These are phyloP conservation scores for Penicillium bialowiezense DNA, from an alignment of 495 filamentous ascomycete species.

Conservation along the genomic window DNA sequence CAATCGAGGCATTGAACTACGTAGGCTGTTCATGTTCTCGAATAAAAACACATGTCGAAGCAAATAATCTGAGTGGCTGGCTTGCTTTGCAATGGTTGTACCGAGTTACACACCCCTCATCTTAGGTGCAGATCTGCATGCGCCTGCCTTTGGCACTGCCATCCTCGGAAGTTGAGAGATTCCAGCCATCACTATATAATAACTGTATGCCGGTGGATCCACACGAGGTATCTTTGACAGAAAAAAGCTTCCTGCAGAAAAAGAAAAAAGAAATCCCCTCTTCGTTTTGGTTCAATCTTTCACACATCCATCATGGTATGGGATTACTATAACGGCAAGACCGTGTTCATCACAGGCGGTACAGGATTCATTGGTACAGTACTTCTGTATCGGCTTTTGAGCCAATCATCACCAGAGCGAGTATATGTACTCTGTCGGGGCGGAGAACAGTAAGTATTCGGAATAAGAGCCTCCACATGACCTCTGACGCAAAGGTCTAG, in stretches of 20 bases:
- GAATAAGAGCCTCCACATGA: not conserved
- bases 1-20: too few relatives aligned
- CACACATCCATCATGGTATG: constrained; percentile 19
- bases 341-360: constrained; percentile 22
- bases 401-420: constrained; percentile 16
- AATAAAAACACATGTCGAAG: not conserved
- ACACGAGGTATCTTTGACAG: constrained; percentile 1
- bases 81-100: constrained; percentile 13
- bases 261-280: not conserved
- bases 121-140: constrained; percentile 15
- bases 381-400: constrained; percentile 22
- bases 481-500: constrained; percentile 7
- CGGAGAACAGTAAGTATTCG: constrained; percentile 16
- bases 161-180: not conserved
- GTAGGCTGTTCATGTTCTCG: too few relatives aligned
- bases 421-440: constrained; percentile 26
- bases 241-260: constrained; percentile 9
- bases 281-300: not conserved
- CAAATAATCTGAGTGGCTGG: constrained; percentile 10
- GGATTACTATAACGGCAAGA: constrained; percentile 26
- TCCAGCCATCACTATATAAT: not conserved
- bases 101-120: constrained; percentile 16
- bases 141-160: not conserved
- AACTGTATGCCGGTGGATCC: constrained; percentile 5
- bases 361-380: constrained; percentile 25